Conservation (phyloP, 176 grass and related monocot species). For the Triticum turgidum region DNA sequence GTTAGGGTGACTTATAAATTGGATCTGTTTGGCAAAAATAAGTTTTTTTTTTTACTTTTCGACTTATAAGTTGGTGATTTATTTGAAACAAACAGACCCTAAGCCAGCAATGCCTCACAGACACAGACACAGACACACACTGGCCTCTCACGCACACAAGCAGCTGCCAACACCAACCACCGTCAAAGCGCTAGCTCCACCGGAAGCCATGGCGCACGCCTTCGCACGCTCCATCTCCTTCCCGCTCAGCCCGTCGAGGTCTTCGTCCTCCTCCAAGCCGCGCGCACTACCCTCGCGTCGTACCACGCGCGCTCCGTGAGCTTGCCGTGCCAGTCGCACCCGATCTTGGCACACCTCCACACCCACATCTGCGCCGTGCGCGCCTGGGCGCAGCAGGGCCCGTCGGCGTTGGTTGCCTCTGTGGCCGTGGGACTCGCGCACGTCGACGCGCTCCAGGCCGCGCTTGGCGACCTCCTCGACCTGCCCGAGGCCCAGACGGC, state of each 20-base stretch:
- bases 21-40: too few relatives aligned
- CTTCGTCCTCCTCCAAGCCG: not conserved
- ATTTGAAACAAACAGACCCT: not conserved
- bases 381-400: not conserved
- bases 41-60: too few relatives aligned
- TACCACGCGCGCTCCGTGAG: slow-evolving; percentile 6
- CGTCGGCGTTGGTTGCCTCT: too few relatives aligned
- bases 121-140: too few relatives aligned
- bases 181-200: not conserved
- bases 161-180: not conserved
- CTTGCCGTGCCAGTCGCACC: slow-evolving; percentile 70
- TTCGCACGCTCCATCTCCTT: slow-evolving; percentile 75
- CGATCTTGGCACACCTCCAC: slow-evolving; percentile 56
- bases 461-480: too few relatives aligned
- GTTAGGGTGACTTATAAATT: too few relatives aligned
- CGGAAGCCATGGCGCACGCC: slow-evolving; percentile 42
- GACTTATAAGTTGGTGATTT: too few relatives aligned
- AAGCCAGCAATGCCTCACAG: not conserved
- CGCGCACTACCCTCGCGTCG: too few relatives aligned
- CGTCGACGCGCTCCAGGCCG: too few relatives aligned
- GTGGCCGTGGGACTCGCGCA: too few relatives aligned
- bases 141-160: not conserved
- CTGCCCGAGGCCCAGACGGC: too few relatives aligned
- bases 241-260: slow-evolving; percentile 53
- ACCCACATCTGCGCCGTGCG: slow-evolving; percentile 51